Conservation (phyloP, 2,329 filamentous ascomycete genomes). For the Ophiostoma sp. region DNA sequence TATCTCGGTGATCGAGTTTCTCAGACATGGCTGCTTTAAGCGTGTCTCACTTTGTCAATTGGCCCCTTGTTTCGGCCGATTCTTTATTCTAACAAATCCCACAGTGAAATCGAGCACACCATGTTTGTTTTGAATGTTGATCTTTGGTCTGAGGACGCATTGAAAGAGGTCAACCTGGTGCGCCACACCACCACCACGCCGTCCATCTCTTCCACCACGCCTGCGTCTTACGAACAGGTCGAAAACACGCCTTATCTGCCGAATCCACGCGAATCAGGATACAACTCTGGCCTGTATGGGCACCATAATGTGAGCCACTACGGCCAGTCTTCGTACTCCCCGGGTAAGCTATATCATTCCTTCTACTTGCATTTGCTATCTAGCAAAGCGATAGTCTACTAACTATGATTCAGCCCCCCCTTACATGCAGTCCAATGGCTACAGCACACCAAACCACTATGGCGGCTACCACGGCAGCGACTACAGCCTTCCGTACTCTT, state of each 20-base stretch:
- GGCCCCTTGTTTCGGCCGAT: conserved; percentile 17
- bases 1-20: too few species aligned
- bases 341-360: conserved; percentile 21
- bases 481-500: conserved; percentile 24
- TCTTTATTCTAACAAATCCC: background rate
- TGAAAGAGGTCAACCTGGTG: conserved; percentile 60
- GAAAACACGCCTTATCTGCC: conserved; percentile 35
- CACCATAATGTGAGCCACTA: conserved; percentile 30
- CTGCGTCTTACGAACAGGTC: conserved; percentile 65
- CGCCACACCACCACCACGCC: conserved; percentile 61
- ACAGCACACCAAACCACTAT: conserved; percentile 32
- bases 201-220: conserved; percentile 74
- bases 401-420: background rate
- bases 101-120: conserved; percentile 53
- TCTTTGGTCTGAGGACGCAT: conserved; percentile 60
- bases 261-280: conserved; percentile 35
- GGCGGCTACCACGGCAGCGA: conserved; percentile 30
- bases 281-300: conserved; percentile 29
- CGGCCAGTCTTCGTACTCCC: conserved; percentile 28
- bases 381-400: background rate
- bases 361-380: background rate
- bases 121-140: conserved; percentile 59
- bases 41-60: background rate
- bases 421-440: conserved; percentile 31
- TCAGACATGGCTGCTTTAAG: too few species aligned